Percentiles rank a stretch among this genome's conserved stretches.
Conservation (phyloP, 73 alveolate genomes). For the Blepharisma japonicum region DNA sequence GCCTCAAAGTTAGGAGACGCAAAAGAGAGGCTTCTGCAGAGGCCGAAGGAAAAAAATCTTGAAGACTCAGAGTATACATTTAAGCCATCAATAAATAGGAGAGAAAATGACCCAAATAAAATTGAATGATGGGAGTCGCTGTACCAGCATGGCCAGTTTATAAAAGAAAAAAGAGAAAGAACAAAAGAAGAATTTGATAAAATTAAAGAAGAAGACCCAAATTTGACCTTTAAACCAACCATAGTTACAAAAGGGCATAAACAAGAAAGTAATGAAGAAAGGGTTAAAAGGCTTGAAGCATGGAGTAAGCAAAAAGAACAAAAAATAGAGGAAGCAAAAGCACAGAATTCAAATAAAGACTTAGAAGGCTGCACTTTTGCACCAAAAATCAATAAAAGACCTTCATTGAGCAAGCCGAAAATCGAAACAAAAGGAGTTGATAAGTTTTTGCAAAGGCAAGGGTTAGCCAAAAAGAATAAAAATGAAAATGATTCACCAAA, state of each 20-base stretch:
- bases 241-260: background rate
- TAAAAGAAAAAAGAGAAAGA: conserved; percentile 21
- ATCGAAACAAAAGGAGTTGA: background rate
- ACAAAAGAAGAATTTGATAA: background rate
- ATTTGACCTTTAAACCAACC: conserved; percentile 15
- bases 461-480: background rate
- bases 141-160: background rate
- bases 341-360: conserved; percentile 1
- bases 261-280: conserved; percentile 11
- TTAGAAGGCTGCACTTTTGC: conserved; percentile 29
- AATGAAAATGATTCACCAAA: background rate
- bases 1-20: conserved; percentile 21
- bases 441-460: conserved; percentile 20
- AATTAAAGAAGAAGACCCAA: conserved; percentile 12
- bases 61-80: conserved; percentile 14
- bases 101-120: background rate
- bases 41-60: background rate
- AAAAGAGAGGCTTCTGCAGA: conserved; percentile 11
- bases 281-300: background rate
- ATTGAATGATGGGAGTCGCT: conserved; percentile 13
- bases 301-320: conserved; percentile 21
- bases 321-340: background rate
- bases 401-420: background rate
- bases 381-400: conserved; percentile 11
- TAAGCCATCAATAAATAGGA: background rate